These are phyloP conservation scores for Eremomyces bilateralis DNA, from an alignment of 495 filamentous ascomycete species.

Conservation along the genomic window DNA sequence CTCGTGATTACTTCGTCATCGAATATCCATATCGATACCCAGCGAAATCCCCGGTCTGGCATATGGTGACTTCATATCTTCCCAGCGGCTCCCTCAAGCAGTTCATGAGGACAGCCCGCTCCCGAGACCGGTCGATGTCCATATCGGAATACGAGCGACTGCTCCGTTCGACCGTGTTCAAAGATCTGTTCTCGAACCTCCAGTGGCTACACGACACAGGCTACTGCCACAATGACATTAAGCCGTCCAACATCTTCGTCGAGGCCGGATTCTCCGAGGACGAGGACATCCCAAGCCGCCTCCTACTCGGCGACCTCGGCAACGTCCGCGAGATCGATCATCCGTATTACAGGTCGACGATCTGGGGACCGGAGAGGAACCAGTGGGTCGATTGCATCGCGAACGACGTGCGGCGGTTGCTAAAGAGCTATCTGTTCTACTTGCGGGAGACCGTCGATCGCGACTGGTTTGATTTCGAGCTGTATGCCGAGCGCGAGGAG, in stretches of 20 bases:
- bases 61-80: constrained; percentile 4
- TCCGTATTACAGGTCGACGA: constrained; percentile 5
- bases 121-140: no score
- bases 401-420: constrained; percentile 6
- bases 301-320: constrained; percentile 12
- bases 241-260: constrained; percentile 14
- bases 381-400: constrained; percentile 4
- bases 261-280: no score
- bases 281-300: no score
- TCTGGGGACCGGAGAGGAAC: constrained; percentile 1
- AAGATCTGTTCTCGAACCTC: no score
- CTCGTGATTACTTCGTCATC: constrained; percentile 7
- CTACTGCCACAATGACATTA: constrained; percentile 16
- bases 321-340: constrained; percentile 12
- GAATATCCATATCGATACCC: neutral
- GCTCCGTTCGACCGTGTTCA: no score
- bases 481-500: constrained; percentile 1
- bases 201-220: constrained; percentile 1
- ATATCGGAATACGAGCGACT: no score
- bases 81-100: constrained; percentile 3
- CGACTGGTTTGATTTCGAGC: constrained; percentile 2
- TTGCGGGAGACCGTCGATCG: constrained; percentile 1
- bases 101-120: neutral
- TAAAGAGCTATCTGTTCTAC: constrained; percentile 7
- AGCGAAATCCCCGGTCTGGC: constrained; percentile 2